These are phyloP conservation scores for Actinidia arguta DNA, from an alignment of 179 eudicot genomes.

Conservation along the genomic window DNA sequence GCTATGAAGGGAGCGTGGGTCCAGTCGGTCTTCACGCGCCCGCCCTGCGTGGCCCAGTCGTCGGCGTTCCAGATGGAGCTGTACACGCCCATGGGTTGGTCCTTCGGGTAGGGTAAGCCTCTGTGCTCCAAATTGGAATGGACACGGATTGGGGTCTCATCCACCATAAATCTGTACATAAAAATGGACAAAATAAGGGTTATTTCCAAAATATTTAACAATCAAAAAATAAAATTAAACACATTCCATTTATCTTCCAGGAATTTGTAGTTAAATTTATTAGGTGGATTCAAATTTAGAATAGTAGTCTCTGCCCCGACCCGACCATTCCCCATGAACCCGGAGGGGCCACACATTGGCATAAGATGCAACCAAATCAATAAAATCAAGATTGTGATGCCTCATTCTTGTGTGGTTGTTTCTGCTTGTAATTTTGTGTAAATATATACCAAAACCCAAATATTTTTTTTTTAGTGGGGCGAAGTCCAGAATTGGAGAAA, in stretches of 20 bases:
- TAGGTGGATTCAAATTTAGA: too few species aligned
- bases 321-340: too few species aligned
- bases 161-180: conserved; percentile 69
- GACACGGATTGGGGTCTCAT: conserved; percentile 80
- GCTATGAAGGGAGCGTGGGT: conserved; percentile 84
- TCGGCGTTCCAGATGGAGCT: conserved; percentile 96
- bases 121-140: conserved; percentile 81
- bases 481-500: not conserved
- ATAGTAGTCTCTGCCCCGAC: too few species aligned
- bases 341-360: too few species aligned
- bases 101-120: conserved; percentile 85
- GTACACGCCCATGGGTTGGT: conserved; percentile 93
- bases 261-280: too few species aligned
- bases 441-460: not conserved
- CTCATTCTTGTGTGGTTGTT: not conserved
- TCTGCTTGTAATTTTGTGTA: not conserved
- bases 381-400: not conserved
- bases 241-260: too few species aligned
- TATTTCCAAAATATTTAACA: too few species aligned
- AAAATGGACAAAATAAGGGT: not conserved
- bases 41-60: conserved; percentile 97
- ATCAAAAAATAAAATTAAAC: too few species aligned
- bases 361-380: too few species aligned
- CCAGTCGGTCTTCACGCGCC: conserved; percentile 83
- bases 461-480: not conserved